phyloP scores from a whole-genome alignment of 1,284 basidiomycete genomes.

The Athelia psychrophila region DNA sequence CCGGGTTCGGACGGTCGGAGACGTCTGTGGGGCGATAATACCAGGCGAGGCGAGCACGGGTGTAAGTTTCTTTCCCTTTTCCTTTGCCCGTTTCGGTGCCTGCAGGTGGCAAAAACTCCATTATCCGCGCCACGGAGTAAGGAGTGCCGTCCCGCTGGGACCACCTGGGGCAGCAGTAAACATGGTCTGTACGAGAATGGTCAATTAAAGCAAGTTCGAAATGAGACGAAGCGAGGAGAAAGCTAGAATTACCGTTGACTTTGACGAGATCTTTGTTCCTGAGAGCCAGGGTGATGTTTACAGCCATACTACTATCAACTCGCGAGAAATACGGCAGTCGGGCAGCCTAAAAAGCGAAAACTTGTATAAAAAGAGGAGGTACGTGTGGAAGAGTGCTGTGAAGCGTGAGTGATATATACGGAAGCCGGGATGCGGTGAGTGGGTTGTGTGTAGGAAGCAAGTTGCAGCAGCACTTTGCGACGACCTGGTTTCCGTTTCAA shows the following conservation, averaged over 20 bases:
- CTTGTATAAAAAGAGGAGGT: not conserved
- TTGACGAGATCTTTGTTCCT: constrained; percentile 80
- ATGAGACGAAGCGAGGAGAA: not conserved
- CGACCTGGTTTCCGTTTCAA: constrained; percentile 8
- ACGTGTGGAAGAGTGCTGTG: not conserved
- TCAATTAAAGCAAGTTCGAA: not conserved
- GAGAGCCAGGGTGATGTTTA: constrained; percentile 48
- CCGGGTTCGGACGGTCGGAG: constrained; percentile 79
- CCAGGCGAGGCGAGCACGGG: constrained; percentile 86
- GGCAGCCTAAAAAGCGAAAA: constrained; percentile 13
- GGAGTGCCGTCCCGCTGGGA: constrained; percentile 87
- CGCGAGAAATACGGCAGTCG: constrained; percentile 11
- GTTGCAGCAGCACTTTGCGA: not conserved
- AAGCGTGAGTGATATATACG: not conserved
- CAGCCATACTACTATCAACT: constrained; percentile 21
- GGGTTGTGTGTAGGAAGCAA: not conserved
- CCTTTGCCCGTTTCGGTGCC: constrained; percentile 55
- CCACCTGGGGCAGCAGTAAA: constrained; percentile 93
- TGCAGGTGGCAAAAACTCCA: constrained; percentile 89
- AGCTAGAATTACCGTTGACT: constrained; percentile 64
- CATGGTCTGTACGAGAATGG: constrained; percentile 73
- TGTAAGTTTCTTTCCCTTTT: constrained; percentile 61
- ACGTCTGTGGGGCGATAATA: constrained; percentile 93
- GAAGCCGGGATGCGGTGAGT: not conserved
- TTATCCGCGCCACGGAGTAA: constrained; percentile 92